Base-by-base conservation (phyloP, 2,329 filamentous ascomycete species). In the Fusarium sp. region DNA sequence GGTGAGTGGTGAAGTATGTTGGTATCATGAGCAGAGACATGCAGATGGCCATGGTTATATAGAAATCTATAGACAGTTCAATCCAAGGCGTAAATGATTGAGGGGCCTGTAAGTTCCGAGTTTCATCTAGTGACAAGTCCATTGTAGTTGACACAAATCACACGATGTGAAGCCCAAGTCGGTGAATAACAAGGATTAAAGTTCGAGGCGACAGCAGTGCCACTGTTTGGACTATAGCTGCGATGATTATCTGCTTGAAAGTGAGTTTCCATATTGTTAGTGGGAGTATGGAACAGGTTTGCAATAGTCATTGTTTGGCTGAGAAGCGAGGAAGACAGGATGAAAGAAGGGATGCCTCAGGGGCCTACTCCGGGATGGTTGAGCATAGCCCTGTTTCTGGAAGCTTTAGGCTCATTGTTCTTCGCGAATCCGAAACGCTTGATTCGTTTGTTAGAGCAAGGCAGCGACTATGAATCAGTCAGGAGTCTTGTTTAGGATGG, bases 201-300 rank as follows among this genome's bases (percentile, higher is more conserved):
- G 41, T 37, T 51, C 33, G 23, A 67, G 62, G 51, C 33, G 59
- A 54, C 33, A 37, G n/a, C 38, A 39, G 39, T 58, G 42, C 63
- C 63, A 58, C 68, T 7, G 15, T 35, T 18, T 25, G 10, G 23
- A n/a, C 14, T 46, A 69, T 69, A 41, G 41, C 25, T 69, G 66
- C 58, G 58, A 69, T 69, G 58, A 16, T 58, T 49, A 35, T 14
- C 16, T 64, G 29, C 35, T 51, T 69, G 65, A 69, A 69, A 69
- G 18, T 23, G 25, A 58, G 39, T 41, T 41, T 38, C 12, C 16
- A 27, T 23, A 9, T 10, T n/a, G 14, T 29, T 19, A 64, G 35
- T 31, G 46, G 31, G 33, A 25, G 25, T 52, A 35, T 14, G 21
- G 18, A 42, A 21, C 23, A 27, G 7, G 23, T 27, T 37, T 25